Evolutionary conservation across 129 eudicot species (phyloP).

Genomic region (Pittosporum tobira): DNA sequence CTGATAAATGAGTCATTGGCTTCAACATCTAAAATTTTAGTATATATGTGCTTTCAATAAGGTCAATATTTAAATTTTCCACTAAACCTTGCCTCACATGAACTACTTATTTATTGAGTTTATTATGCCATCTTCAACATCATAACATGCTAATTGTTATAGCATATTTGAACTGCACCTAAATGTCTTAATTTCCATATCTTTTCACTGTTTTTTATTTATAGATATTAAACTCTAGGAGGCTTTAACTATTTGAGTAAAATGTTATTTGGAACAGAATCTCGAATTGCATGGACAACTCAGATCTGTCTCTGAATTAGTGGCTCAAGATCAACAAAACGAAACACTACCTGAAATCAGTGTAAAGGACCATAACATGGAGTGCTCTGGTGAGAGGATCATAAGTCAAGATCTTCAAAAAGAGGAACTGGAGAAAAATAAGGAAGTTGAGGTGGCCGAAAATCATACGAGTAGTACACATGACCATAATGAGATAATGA

Average conservation of each 20-base stretch:
- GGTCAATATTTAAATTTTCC: background rate
- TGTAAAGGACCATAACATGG: background rate
- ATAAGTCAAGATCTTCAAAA: constrained; percentile 1
- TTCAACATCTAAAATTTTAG: too few relatives aligned
- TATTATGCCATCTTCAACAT: background rate
- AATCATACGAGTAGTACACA: constrained; percentile 11
- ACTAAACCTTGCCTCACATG: background rate
- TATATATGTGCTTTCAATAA: too few relatives aligned
- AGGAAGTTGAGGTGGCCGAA: constrained; percentile 16
- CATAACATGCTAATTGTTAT: background rate
- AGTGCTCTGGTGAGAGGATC: constrained; percentile 3
- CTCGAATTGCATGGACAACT: background rate
- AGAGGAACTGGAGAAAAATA: constrained; percentile 11
- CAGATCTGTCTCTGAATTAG: background rate
- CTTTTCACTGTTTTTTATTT: background rate
- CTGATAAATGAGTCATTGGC: background rate
- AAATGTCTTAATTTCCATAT: background rate
- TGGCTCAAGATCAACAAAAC: constrained; percentile 9
- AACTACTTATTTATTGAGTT: background rate
- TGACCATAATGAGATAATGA: constrained; percentile 8
- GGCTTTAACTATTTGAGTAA: background rate
- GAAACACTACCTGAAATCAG: constrained; percentile 2
- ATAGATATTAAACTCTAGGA: background rate
- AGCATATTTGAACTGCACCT: background rate
- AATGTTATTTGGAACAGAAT: constrained; percentile 6